phyloP scores from a whole-genome alignment of 2,329 filamentous ascomycete genomes.

The Penicillium sp. region DNA sequence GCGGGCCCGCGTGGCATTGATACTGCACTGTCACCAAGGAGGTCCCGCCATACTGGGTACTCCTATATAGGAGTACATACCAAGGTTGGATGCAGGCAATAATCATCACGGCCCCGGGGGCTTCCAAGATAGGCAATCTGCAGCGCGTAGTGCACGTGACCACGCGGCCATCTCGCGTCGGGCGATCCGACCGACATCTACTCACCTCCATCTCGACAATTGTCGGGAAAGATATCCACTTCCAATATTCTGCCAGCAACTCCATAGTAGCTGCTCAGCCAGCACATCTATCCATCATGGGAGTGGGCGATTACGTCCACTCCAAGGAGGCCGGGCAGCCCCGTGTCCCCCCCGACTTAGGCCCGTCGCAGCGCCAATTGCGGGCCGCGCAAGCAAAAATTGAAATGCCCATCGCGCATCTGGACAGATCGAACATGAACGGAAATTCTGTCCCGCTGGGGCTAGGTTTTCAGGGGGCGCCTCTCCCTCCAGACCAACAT shows the following conservation, averaged over 20 bases:
- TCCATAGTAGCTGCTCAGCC: not conserved
- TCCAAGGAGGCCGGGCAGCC: conserved; percentile 36
- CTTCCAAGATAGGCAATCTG: too few relatives aligned
- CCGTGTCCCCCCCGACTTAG: conserved; percentile 25
- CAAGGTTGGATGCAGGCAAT: too few relatives aligned
- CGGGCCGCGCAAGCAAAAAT: conserved; percentile 37
- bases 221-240: conserved; percentile 4
- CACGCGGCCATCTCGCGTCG: conserved; percentile 29
- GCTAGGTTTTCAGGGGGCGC: conserved; percentile 18
- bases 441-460: conserved; percentile 13
- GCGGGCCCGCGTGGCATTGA: too few relatives aligned
- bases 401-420: conserved; percentile 30
- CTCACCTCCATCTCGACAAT: conserved; percentile 7
- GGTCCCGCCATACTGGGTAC: too few relatives aligned
- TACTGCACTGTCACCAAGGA: too few relatives aligned
- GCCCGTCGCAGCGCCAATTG: conserved; percentile 29
- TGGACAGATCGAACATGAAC: conserved; percentile 24
- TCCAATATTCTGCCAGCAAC: conserved; percentile 16
- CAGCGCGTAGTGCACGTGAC: conserved; percentile 28
- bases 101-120: too few relatives aligned
- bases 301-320: conserved; percentile 44
- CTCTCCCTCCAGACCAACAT: conserved; percentile 16
- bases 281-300: conserved; percentile 30
- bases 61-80: too few relatives aligned
- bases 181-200: conserved; percentile 5